Conservation (phyloP, 345 rosid species). For the Triadica sebifera region DNA sequence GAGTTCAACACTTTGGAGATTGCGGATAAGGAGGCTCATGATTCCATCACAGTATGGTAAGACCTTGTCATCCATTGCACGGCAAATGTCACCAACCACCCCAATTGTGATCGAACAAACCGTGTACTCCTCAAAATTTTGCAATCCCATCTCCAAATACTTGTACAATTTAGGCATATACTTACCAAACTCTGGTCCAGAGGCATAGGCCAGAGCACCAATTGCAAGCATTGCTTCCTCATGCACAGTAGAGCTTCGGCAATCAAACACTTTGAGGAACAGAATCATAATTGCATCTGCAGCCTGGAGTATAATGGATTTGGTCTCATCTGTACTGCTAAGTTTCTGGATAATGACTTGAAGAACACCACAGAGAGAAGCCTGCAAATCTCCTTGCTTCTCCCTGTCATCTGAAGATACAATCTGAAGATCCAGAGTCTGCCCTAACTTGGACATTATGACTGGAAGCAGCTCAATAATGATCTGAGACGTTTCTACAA, state of each 20-base stretch:
- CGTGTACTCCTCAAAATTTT: constrained; percentile 87
- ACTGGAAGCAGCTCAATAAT: constrained; percentile 72
- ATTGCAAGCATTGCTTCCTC: constrained; percentile 99
- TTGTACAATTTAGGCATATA: constrained; percentile 79
- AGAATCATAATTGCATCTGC: constrained; percentile 83
- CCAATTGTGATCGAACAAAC: constrained; percentile 91
- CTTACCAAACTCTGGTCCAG: constrained; percentile 71
- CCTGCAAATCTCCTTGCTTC: constrained; percentile 90
- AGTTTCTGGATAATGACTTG: constrained; percentile 93
- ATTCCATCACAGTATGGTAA: constrained; percentile 85
- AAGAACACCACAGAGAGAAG: constrained; percentile 88
- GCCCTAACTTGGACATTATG: constrained; percentile 65
- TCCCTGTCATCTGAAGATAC: constrained; percentile 77
- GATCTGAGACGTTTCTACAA: constrained; percentile 57
- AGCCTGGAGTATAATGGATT: constrained; percentile 52
- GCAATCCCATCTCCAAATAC: constrained; percentile 83
- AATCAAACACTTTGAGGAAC: constrained; percentile 80
- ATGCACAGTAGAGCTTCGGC: constrained; percentile 91
- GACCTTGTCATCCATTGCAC: constrained; percentile 74
- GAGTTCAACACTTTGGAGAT: constrained; percentile 70
- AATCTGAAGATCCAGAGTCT: constrained; percentile 70
- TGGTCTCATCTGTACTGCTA: constrained; percentile 60
- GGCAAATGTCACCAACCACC: constrained; percentile 84
- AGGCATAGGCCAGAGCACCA: constrained; percentile 91
- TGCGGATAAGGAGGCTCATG: constrained; percentile 67